phyloP scores from a whole-genome alignment of 208 protist genomes.

The Leishmania aethiopica region DNA sequence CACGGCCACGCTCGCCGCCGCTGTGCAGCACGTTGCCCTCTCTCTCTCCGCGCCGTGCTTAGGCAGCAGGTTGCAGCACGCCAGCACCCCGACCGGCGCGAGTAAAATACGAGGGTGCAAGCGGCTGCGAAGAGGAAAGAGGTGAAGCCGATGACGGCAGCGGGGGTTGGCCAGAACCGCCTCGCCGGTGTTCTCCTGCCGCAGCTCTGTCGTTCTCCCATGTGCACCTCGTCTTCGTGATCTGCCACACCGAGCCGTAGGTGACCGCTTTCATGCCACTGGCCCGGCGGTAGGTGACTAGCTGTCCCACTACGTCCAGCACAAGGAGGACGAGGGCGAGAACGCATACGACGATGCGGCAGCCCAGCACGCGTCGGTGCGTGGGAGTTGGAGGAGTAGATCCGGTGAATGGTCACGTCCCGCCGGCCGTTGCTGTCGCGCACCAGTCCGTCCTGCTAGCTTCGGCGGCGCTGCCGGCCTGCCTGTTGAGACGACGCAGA shows the following conservation, averaged over 20 bases:
- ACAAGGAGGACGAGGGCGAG: conserved; percentile 6
- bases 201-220: neutral
- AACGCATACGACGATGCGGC: conserved; percentile 2
- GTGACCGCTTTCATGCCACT: neutral
- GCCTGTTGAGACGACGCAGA: neutral
- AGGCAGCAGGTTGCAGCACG: conserved; percentile 4
- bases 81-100: neutral
- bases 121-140: conserved; percentile 20
- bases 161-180: conserved; percentile 1
- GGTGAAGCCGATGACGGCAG: conserved; percentile 3
- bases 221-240: neutral
- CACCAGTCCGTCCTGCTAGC: conserved; percentile 5
- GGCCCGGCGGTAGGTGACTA: conserved; percentile 2
- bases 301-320: conserved; percentile 5
- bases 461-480: neutral
- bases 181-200: neutral
- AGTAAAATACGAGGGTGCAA: conserved; percentile 5
- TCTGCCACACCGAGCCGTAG: conserved; percentile 13
- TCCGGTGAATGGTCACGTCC: conserved; percentile 11
- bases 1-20: neutral
- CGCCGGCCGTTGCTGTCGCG: neutral
- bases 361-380: conserved; percentile 3
- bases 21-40: neutral
- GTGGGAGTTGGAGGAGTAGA: conserved; percentile 1
- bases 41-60: neutral